Evolutionary conservation across 768 basidiomycete species (phyloP).

Genomic region (Mycena venus): DNA sequence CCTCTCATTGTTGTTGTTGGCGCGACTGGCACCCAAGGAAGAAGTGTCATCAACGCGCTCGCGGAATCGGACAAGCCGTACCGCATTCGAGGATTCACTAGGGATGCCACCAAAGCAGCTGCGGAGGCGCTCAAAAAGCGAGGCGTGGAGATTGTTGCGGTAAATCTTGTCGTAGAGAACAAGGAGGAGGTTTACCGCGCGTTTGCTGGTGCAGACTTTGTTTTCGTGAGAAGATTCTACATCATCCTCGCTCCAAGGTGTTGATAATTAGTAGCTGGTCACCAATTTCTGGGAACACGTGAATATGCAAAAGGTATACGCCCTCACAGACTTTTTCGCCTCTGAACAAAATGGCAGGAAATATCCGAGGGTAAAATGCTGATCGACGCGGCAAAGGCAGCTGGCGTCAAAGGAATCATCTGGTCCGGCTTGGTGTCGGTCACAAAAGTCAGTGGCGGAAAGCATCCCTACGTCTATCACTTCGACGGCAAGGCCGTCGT

Average conservation of each 20-base stretch:
- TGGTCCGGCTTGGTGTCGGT: conserved; percentile 15
- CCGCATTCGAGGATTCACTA: conserved; percentile 16
- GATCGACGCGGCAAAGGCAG: conserved; percentile 25
- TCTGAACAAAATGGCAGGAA: conserved; percentile 3
- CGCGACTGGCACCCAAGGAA: conserved; percentile 9
- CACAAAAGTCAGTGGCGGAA: not conserved
- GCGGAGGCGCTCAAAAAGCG: not conserved
- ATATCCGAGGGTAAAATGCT: conserved; percentile 18
- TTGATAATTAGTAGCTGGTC: conserved; percentile 11
- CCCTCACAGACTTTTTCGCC: not conserved
- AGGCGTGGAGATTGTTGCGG: conserved; percentile 8
- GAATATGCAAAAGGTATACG: not conserved
- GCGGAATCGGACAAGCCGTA: conserved; percentile 14
- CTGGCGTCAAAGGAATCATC: not conserved
- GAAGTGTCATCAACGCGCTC: conserved; percentile 25
- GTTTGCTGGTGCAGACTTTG: conserved; percentile 1
- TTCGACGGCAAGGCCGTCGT: conserved; percentile 21
- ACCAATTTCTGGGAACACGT: conserved; percentile 25
- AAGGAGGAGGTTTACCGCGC: not conserved
- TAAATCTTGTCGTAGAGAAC: conserved; percentile 10
- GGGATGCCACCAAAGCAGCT: not conserved
- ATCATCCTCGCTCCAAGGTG: no score
- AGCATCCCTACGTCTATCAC: not conserved
- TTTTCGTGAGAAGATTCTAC: conserved; percentile 22
- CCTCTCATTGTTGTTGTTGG: conserved; percentile 24